Base-by-base conservation (phyloP, 2,329 filamentous ascomycete species). In the Cladosporium sp. region DNA sequence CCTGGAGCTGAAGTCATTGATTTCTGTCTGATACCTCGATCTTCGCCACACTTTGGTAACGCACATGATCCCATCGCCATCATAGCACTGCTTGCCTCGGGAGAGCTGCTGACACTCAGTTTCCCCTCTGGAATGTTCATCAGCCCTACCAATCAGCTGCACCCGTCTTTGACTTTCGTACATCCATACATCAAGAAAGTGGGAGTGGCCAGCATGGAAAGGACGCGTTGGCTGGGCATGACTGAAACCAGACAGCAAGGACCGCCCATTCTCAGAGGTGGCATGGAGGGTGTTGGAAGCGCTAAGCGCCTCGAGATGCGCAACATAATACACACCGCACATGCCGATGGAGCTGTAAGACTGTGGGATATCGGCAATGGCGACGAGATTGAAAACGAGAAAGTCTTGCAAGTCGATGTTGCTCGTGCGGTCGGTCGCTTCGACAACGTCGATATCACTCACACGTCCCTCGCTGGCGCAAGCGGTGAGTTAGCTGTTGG, bases 121-220 rank as follows among this genome's bases (percentile, higher is more conserved):
- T 98, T 98, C 74, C 95, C 95, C 0, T 95, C 90, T 57, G 95
- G 95, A 30, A 91, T 93, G 76, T 90, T 92, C 0, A 96, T 98
- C 64, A 91, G 89, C 30, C 93, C 95, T 1, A 97, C 93, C 4
- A 97, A 97, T 73, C 92, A 97, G 78, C 84, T 99, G 6, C 94
- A 96, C 73, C 86, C 93, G 0, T 97, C 91, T 2, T 80, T 97
- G 54, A 91, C 91, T 1, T 91, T 97, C 68, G 90, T 97, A 7
- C 93, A 97, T 74, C 95, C 95, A 0, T 98, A 96, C 75, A 87
- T 95, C 65, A 90, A 87, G 63, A 88, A 88, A 59, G 83, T 91
- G 60, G 85, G 86, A 18, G 83, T 96, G n/a, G 85, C 91, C 11
- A 85, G 87, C 14, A 82, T 98, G 13, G 89, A 92, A 57, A 87